Evolutionary conservation across 768 basidiomycete species (phyloP).

Genomic region (Leccinum rimulosum): DNA sequence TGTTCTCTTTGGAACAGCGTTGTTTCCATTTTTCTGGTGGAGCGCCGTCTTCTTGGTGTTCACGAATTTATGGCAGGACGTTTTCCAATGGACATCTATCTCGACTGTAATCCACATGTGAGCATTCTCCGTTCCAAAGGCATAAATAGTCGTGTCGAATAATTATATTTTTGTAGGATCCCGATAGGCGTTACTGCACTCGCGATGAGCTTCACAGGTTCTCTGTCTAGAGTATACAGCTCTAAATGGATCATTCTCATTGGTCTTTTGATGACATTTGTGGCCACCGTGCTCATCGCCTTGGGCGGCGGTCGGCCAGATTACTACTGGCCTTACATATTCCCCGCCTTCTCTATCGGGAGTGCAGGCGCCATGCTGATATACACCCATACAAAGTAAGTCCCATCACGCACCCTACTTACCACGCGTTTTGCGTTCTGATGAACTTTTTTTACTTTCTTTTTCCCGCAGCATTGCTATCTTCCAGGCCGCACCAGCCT

Average conservation of each 20-base stretch:
- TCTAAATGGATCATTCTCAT: conserved; percentile 47
- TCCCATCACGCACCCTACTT: neutral
- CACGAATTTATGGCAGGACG: conserved; percentile 39
- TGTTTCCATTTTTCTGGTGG: conserved; percentile 46
- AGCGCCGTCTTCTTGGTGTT: conserved; percentile 32
- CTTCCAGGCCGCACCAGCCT: conserved; percentile 45
- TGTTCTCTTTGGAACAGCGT: conserved; percentile 36
- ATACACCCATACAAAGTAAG: conserved; percentile 50
- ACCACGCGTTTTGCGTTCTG: neutral
- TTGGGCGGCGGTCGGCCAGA: conserved; percentile 39
- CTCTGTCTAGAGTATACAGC: conserved; percentile 35
- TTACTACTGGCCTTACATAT: conserved; percentile 46
- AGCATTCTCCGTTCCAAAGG: conserved; percentile 5
- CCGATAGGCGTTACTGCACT: conserved; percentile 42
- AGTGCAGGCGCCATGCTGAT: conserved; percentile 44
- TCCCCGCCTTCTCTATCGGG: conserved; percentile 51
- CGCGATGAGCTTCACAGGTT: conserved; percentile 38
- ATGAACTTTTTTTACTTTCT: neutral
- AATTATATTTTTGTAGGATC: conserved; percentile 27
- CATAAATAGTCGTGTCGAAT: neutral
- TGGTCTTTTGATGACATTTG: conserved; percentile 37
- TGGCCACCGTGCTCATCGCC: conserved; percentile 43
- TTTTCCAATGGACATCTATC: conserved; percentile 42
- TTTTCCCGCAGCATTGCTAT: conserved; percentile 42
- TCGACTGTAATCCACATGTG: conserved; percentile 41